Base-by-base conservation (phyloP, 2,329 filamentous ascomycete species). In the Triangularia verruculosa region DNA sequence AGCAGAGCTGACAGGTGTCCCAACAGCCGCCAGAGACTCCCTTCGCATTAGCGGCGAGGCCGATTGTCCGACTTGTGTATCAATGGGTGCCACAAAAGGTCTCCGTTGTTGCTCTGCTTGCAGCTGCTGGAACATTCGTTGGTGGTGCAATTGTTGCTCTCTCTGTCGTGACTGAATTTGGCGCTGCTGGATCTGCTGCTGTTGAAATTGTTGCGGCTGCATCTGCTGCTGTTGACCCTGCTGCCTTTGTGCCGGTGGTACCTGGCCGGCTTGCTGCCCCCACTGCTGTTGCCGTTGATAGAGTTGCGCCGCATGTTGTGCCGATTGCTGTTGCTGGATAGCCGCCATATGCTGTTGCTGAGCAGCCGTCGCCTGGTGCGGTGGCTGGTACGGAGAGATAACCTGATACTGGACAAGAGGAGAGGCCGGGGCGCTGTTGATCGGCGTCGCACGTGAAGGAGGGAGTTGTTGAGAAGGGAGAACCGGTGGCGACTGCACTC, bases 391-490 rank as follows among this genome's bases (percentile, higher is more conserved):
- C 34, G 12, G 34, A 43, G 34, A n/a, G 15, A 15, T 15, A n/a
- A 15, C 27, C 4, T 4, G 17, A 47, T 47, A 47, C 39, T 47
- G 43, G 43, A 22, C 30, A 65, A 66, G 27, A 39, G 58, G 28
- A 47, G 61, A 24, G 64, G 60, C 27, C 51, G 52, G 15, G 57
- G 66, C 2, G 51, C 58, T 13, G 63, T 57, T n/a, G 39, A 43
- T 15, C 24, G 51, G 3, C 62, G 64, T 56, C 61, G 61, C 2
- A 12, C 12, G 51, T 27, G 39, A 2, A 25, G 2, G 17, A 66
- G 64, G 13, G 39, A 53, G 9, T 65, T 64, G 15, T 66, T 66
- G n/a, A 17, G 51, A 57, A 61, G 64, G 30, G 9, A 57, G 28
- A 22, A 57, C 55, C 4, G 55, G 34, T 9, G 28, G 55, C 30